These are phyloP conservation scores for Globisporangium takayamanum DNA, from an alignment of 352 stramenopile species.

Conservation along the genomic window DNA sequence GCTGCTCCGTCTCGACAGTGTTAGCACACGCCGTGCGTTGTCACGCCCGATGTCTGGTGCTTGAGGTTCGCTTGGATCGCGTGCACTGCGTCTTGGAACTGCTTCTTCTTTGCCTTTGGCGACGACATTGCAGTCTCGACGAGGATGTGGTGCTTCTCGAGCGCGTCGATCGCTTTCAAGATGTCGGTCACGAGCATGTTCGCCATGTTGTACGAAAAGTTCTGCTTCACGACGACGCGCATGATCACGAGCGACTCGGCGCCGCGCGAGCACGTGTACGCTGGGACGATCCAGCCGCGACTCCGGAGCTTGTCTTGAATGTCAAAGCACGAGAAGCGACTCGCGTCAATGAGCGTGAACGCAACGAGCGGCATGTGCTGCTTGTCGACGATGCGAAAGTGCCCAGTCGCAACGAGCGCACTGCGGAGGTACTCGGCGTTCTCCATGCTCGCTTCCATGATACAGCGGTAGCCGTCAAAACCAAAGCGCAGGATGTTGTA, in stretches of 20 bases:
- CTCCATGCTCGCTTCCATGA: slow-evolving; percentile 89
- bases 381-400: slow-evolving; percentile 88
- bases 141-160: slow-evolving; percentile 74
- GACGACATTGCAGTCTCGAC: slow-evolving; percentile 74
- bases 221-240: slow-evolving; percentile 89
- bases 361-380: slow-evolving; percentile 89
- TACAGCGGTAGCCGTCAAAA: slow-evolving; percentile 82
- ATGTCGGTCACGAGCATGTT: slow-evolving; percentile 88
- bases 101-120: slow-evolving; percentile 64
- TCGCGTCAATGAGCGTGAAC: slow-evolving; percentile 78
- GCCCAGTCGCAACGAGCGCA: slow-evolving; percentile 65
- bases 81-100: slow-evolving; percentile 66
- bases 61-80: slow-evolving; percentile 57
- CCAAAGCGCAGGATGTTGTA: slow-evolving; percentile 93
- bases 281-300: slow-evolving; percentile 86
- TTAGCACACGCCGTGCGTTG: slow-evolving; percentile 82
- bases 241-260: slow-evolving; percentile 85
- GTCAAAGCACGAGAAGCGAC: slow-evolving; percentile 84
- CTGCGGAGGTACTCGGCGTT: slow-evolving; percentile 76
- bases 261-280: slow-evolving; percentile 83
- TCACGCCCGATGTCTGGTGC: slow-evolving; percentile 67
- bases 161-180: slow-evolving; percentile 70
- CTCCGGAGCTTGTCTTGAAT: slow-evolving; percentile 87
- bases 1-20: neutral
- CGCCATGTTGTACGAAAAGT: slow-evolving; percentile 84